A percentile compares a stretch with the other conserved stretches of the same genome.
Conservation (phyloP, 257 asterid species). For the Rubia yunnanensis region DNA sequence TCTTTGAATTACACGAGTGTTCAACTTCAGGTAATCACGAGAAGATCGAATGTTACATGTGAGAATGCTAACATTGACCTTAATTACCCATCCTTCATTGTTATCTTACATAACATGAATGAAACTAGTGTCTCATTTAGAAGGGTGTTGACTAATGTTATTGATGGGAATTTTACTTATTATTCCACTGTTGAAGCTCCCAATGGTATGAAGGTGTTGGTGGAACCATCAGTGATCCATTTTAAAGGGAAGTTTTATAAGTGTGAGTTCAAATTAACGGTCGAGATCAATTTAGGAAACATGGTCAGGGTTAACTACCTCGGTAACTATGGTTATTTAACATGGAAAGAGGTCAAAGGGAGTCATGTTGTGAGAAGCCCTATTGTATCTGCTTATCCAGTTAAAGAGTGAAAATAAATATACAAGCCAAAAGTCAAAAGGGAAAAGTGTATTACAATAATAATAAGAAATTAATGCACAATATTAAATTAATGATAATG, state of each 20-base stretch:
- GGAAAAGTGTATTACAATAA: too few species aligned
- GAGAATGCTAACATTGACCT: conserved; percentile 9
- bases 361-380: conserved; percentile 6
- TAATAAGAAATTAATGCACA: too few species aligned
- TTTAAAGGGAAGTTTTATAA: conserved; percentile 3
- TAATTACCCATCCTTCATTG: conserved; percentile 15
- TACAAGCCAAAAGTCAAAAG: too few species aligned
- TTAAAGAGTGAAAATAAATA: neutral
- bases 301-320: neutral
- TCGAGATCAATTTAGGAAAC: neutral
- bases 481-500: too few species aligned
- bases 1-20: conserved; percentile 3
- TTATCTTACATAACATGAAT: conserved; percentile 9
- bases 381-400: conserved; percentile 12
- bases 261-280: conserved; percentile 4
- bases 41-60: conserved; percentile 9
- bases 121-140: conserved; percentile 9
- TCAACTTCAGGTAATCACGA: conserved; percentile 10
- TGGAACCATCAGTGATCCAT: conserved; percentile 3
- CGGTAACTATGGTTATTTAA: conserved; percentile 6
- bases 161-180: conserved; percentile 5
- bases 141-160: conserved; percentile 9
- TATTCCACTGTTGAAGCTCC: conserved; percentile 7
- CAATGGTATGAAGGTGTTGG: conserved; percentile 2
- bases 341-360: conserved; percentile 12